Base-by-base conservation (phyloP, 768 basidiomycete species). In the Leccinum pellstonianum region DNA sequence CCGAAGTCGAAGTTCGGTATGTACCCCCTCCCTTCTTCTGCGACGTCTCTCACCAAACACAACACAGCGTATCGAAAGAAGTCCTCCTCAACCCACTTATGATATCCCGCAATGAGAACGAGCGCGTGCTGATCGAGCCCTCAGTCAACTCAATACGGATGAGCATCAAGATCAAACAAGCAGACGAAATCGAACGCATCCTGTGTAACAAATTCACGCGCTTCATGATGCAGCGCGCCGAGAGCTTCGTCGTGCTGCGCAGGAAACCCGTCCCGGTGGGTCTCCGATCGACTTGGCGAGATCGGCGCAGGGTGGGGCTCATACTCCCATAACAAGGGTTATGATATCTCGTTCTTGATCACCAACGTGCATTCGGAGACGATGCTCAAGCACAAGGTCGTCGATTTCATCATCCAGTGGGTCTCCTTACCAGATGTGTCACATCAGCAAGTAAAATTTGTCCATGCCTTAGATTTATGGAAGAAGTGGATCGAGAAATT, bases 331-430 rank as follows among this genome's bases (percentile, higher is more conserved):
- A 43, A 25, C 51, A 46, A 99, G 94, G 97, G 97, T 57, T 98
- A 98, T 66, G 97, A 98, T 65, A 98, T 99, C 62, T 96, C 94
- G 3, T 98, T 99, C 81, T 80, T 98, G 62, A 95, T 99, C 72
- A 98, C 96, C 58, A 97, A 98, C 75, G 87, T 89, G 54, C 95
- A 99, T 73, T 84, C 95, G 33, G 96, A 98, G 75, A 95, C 93
- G 10, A 98, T 99, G 97, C 81, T 98, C 66, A 99, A 98, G 78
- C 97, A 99, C 77, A 98, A 98, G 80, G 90, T 99, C 55, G 97
- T 99, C 38, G 97, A 99, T 77, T 99, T 99, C 76, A 97, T 99
- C 77, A 97, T 98, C 65, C 94, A 98, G 93, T 96, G 63, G 52
- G 87, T 77, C 11, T 63, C 68, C 54, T 58, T 68, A 3, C 21